Evolutionary conservation across 163 green algal species (phyloP), one percentile per base, ranked within the genome.

Genomic region (Coccomyxa subellipsoidea): DNA sequence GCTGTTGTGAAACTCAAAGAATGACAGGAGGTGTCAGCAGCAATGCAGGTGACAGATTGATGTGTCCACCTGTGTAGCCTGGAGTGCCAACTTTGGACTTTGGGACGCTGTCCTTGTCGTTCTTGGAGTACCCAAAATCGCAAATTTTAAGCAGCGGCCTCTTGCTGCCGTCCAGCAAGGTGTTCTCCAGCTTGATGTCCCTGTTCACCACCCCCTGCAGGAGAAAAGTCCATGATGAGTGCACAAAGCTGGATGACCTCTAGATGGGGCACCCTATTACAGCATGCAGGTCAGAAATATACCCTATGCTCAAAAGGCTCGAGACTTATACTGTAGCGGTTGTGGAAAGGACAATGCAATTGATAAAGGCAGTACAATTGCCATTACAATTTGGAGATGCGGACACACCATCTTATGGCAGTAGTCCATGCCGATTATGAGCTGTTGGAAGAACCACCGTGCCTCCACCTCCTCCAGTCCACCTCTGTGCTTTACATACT

Each of bases 341-440:
- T 59, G 2, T n/a, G n/a, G n/a, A n/a, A n/a, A n/a, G n/a, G n/a
- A n/a, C n/a, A n/a, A n/a, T n/a, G n/a, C n/a, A n/a, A n/a, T n/a
- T n/a, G n/a, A n/a, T n/a, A n/a, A n/a, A n/a, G n/a, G n/a, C n/a
- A n/a, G n/a, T n/a, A n/a, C n/a, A n/a, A n/a, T n/a, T 12, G 47
- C 40, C 40, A 54, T 54, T 54, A 23, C 40, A 8, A 54, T 23
- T 15, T 72, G 66, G 7, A 8, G 8, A 18, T 29, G 12, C 8
- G 15, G 70, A 38, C 70, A 23, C 3, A 66, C 38, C 80, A 84
- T 77, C 38, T 85, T 85, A 77, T 92, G 89, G 87, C 94, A 97
- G 88, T 98, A 98, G 80, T 97, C 95, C 82, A 98, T 91, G 47
- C 94, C 95, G 38, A 96, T 93, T 73, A 98, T 94, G n/a, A 97